Evolutionary conservation across 2,329 filamentous ascomycete species (phyloP).

Genomic region (Pseudofabraea citricarpa): DNA sequence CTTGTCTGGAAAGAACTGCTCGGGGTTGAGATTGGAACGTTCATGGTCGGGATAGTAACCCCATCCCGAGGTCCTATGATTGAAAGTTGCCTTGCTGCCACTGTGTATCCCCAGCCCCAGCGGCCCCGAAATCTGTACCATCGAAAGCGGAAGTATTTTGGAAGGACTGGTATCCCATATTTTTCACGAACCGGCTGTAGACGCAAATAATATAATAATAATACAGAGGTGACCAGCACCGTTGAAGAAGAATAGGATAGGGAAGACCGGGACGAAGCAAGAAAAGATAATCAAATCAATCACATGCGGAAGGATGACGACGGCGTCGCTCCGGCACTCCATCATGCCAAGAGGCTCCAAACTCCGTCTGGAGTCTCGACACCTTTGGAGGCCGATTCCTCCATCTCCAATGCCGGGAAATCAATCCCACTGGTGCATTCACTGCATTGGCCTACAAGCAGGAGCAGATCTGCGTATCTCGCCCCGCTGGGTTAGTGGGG

Average conservation of each 20-base stretch:
- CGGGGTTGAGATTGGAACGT: background rate
- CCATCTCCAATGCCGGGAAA: background rate
- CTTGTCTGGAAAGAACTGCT: background rate
- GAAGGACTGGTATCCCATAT: background rate
- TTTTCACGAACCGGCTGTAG: background rate
- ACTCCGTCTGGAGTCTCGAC: background rate
- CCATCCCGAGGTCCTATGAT: background rate
- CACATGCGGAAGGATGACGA: background rate
- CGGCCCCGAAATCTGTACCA: background rate
- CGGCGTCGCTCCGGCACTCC: background rate
- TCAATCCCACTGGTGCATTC: background rate
- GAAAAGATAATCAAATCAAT: slow-evolving; percentile 1
- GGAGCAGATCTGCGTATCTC: no score
- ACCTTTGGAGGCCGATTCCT: background rate
- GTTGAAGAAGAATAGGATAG: background rate
- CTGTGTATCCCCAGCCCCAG: background rate
- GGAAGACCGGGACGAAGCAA: background rate
- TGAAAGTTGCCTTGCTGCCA: background rate
- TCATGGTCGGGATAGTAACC: background rate
- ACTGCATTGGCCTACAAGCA: no score
- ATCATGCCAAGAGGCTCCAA: background rate
- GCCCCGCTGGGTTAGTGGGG: no score
- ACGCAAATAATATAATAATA: background rate
- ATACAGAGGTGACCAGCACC: background rate
- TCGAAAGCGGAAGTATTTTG: background rate